Conservation (phyloP, 2,329 filamentous ascomycete genomes). For the Cladophialophora bantiana region DNA sequence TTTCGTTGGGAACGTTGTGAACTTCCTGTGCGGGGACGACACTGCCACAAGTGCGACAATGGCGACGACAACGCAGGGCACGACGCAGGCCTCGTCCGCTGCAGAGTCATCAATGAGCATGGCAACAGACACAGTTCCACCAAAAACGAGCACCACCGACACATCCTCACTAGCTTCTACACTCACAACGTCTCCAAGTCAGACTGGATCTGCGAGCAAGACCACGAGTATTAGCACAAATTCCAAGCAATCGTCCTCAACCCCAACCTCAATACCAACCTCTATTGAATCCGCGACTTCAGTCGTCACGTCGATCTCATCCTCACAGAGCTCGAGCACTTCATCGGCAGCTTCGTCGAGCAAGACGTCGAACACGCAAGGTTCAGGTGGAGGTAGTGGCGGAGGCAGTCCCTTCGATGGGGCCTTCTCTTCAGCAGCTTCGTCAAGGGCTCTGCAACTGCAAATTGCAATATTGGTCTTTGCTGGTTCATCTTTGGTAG, state of each 20-base stretch:
- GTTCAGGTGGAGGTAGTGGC: slow-evolving; percentile 40
- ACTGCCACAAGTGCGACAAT: slow-evolving; percentile 46
- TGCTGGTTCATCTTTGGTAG: background rate
- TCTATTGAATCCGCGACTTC: slow-evolving; percentile 54
- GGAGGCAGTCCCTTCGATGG: slow-evolving; percentile 66
- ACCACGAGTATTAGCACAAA: slow-evolving; percentile 13
- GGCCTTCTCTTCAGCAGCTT: background rate
- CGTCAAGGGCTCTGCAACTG: background rate
- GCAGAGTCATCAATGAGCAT: slow-evolving; percentile 50
- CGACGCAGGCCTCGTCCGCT: slow-evolving; percentile 49
- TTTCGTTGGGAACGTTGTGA: slow-evolving; percentile 41
- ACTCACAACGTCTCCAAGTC: slow-evolving; percentile 15
- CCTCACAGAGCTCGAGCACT: slow-evolving; percentile 72
- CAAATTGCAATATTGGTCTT: background rate
- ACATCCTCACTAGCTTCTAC: slow-evolving; percentile 46
- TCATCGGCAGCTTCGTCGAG: slow-evolving; percentile 77
- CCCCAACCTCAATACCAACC: slow-evolving; percentile 32
- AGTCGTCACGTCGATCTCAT: slow-evolving; percentile 35
- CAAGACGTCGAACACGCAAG: slow-evolving; percentile 64
- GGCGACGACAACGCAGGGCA: slow-evolving; percentile 46
- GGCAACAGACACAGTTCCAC: slow-evolving; percentile 48
- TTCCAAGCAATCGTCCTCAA: slow-evolving; percentile 42
- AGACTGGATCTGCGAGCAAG: slow-evolving; percentile 16
- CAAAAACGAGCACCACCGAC: slow-evolving; percentile 59
- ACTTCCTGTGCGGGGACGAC: slow-evolving; percentile 52